These are phyloP conservation scores for Phialocephala subalpina DNA, from an alignment of 2,329 filamentous ascomycete species.

Conservation along the genomic window DNA sequence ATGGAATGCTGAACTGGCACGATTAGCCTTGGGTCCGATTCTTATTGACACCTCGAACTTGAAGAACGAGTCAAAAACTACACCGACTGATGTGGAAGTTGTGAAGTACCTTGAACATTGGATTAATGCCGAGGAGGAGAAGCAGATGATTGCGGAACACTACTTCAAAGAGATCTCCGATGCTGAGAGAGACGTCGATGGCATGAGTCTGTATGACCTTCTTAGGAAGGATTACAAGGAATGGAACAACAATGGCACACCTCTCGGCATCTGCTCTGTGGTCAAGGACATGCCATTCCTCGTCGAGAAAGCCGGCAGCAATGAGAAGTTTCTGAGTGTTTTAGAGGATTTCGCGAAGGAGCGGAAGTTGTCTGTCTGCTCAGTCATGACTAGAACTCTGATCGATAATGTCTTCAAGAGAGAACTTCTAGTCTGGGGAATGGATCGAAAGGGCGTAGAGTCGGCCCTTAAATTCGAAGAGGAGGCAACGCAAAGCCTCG, in stretches of 20 bases:
- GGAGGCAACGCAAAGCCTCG: slow-evolving; percentile 55
- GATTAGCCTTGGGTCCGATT: slow-evolving; percentile 73
- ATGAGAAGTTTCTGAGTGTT: slow-evolving; percentile 54
- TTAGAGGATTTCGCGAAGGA: slow-evolving; percentile 63
- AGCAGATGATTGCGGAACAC: slow-evolving; percentile 56
- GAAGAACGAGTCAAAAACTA: slow-evolving; percentile 69
- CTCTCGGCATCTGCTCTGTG: slow-evolving; percentile 73
- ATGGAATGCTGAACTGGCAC: slow-evolving; percentile 67
- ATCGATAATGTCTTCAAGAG: slow-evolving; percentile 64
- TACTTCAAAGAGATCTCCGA: slow-evolving; percentile 67
- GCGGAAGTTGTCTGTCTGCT: slow-evolving; percentile 66
- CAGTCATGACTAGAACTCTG: slow-evolving; percentile 74
- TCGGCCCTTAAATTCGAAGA: slow-evolving; percentile 64
- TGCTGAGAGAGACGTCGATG: slow-evolving; percentile 73
- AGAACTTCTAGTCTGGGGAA: slow-evolving; percentile 73
- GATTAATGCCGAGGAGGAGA: slow-evolving; percentile 27
- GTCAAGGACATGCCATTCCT: slow-evolving; percentile 71
- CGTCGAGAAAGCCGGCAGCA: slow-evolving; percentile 57
- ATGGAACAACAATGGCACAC: slow-evolving; percentile 64
- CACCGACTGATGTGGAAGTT: slow-evolving; percentile 64
- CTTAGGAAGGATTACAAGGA: slow-evolving; percentile 87
- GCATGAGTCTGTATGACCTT: slow-evolving; percentile 69
- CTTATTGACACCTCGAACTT: slow-evolving; percentile 78
- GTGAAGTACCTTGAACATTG: slow-evolving; percentile 65
- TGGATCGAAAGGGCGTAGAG: slow-evolving; percentile 55